Evolutionary conservation across 1,284 basidiomycete species (phyloP), one percentile per base, ranked within the genome.

Genomic region (Acaromyces ingoldii): DNA sequence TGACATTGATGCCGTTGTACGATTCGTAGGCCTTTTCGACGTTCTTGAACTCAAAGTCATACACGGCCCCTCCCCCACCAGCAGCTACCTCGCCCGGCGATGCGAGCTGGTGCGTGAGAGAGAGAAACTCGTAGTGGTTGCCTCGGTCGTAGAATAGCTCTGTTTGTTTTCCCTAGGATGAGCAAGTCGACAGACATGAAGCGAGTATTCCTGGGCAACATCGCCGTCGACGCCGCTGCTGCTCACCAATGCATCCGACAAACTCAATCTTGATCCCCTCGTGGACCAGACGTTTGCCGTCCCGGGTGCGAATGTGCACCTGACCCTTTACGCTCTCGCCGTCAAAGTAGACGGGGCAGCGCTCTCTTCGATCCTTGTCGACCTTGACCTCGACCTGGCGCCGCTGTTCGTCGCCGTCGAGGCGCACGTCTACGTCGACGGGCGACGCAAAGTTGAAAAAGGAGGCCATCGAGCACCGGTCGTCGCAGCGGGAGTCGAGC

Each of bases 11-110:
- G 1, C 93, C 93, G 63, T 91, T 86, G 75, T 97, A 97, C 69
- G 88, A 91, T 80, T 98, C 93, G 70, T 90, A 96, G 75, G 93
- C 91, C 80, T 98, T 97, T 82, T 98, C 95, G 43, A 98, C 89
- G 69, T 95, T 97, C 81, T 97, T 97, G 83, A 98, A 98, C 64
- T 84, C 82, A 77, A 98, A 98, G 50, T 96, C 91, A 68, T 86
- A 93, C 19, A 15, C 4, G 19, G 42, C 42, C 21, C 42, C 42
- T 4, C 29, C 30, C 4, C 42, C 42, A 31, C 42, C 42, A 13
- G 42, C 42, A 13, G 48, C 24, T 26, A 41, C 24, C 71, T 98
- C 93, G 31, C 91, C 91, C 6, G 91, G 90, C 0, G 88, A 85
- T 0, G 92, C 91, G 11, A 97, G 82, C 72, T 97, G 91, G 78